Conservation (phyloP, 1,284 basidiomycete genomes). For the Pseudozyma pruni region DNA sequence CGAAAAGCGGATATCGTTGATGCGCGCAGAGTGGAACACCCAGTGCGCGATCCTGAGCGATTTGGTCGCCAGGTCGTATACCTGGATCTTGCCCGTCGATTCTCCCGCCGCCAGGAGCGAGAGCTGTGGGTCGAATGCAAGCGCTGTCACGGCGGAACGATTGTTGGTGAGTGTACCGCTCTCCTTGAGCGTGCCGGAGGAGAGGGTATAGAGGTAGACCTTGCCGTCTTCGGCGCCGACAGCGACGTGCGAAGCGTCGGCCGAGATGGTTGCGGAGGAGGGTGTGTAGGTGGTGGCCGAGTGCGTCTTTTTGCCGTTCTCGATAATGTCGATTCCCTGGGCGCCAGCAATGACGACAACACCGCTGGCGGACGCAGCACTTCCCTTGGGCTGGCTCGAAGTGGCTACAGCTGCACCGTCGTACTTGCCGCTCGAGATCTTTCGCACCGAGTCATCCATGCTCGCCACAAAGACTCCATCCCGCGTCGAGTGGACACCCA, state of each 20-base stretch:
- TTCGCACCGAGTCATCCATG: slow-evolving; percentile 56
- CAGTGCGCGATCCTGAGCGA: slow-evolving; percentile 71
- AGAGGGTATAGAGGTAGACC: slow-evolving; percentile 52
- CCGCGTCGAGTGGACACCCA: slow-evolving; percentile 71
- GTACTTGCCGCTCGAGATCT: slow-evolving; percentile 29
- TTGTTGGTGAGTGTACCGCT: slow-evolving; percentile 74
- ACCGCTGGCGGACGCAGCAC: slow-evolving; percentile 31
- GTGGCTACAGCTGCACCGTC: slow-evolving; percentile 61
- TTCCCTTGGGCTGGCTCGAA: slow-evolving; percentile 76
- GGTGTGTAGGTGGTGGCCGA: slow-evolving; percentile 39
- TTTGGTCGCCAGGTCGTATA: slow-evolving; percentile 75
- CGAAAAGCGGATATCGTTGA: slow-evolving; percentile 83
- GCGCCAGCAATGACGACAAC: slow-evolving; percentile 78
- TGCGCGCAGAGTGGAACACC: slow-evolving; percentile 86
- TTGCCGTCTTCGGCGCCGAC: slow-evolving; percentile 74
- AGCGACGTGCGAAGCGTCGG: slow-evolving; percentile 73
- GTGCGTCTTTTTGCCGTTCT: slow-evolving; percentile 35
- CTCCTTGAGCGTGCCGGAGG: slow-evolving; percentile 11
- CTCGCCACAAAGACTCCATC: slow-evolving; percentile 33
- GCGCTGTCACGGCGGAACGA: slow-evolving; percentile 73
- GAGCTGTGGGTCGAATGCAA: slow-evolving; percentile 85
- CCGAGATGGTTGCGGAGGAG: slow-evolving; percentile 71
- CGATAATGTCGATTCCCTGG: slow-evolving; percentile 74
- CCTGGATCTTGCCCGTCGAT: slow-evolving; percentile 81
- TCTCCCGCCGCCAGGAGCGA: slow-evolving; percentile 75